Percentiles rank a stretch among this genome's conserved stretches.
Conservation (phyloP, 495 filamentous ascomycete species). For the Podospora pseudocomata region DNA sequence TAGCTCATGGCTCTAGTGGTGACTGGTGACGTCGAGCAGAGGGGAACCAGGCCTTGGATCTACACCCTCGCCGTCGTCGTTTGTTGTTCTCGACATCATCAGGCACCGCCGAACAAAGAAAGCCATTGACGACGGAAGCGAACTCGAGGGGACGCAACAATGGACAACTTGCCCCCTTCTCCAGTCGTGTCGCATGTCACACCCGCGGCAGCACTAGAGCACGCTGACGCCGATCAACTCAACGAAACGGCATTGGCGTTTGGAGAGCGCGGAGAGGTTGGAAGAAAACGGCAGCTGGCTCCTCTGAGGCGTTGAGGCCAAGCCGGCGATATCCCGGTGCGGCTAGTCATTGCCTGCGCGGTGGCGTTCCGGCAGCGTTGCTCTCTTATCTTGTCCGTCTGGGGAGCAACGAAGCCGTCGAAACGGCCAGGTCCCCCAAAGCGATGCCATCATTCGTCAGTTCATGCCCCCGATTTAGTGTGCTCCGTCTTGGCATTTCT, state of each 20-base stretch:
- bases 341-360: conserved; percentile 18
- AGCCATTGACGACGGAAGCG: background rate
- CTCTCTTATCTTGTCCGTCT: conserved; percentile 17
- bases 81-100: background rate
- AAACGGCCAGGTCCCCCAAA: conserved; percentile 2
- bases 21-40: background rate
- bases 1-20: background rate
- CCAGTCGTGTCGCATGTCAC: background rate
- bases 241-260: conserved; percentile 3
- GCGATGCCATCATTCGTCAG: conserved; percentile 16
- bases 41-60: background rate
- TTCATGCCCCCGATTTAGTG: background rate
- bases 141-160: background rate
- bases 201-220: background rate
- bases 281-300: conserved; percentile 4
- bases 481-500: conserved; percentile 14
- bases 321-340: conserved; percentile 31
- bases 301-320: conserved; percentile 12
- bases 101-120: background rate
- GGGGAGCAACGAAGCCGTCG: conserved; percentile 15
- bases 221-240: background rate
- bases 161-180: background rate
- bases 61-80: background rate
- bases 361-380: conserved; percentile 16
- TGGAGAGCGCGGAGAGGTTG: conserved; percentile 5